A percentile compares a stretch with the other conserved stretches of the same genome.
Conservation (phyloP, 306 rosid genomes). For the Lathyrus oleraceus region DNA sequence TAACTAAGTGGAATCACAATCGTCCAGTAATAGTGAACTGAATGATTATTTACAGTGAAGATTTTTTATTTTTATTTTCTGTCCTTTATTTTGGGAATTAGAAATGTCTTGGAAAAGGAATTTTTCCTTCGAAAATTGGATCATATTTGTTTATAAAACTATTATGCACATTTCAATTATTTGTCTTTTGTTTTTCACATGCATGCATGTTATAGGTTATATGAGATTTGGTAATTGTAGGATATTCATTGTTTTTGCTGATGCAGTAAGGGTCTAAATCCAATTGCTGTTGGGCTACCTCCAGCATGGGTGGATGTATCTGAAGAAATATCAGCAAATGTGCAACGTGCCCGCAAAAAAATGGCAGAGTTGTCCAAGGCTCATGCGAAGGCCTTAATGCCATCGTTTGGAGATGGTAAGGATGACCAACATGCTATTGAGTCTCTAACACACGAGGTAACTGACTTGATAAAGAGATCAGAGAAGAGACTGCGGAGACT, state of each 20-base stretch:
- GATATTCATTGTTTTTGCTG: constrained; percentile 23
- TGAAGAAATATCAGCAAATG: constrained; percentile 85
- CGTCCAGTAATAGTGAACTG: not conserved
- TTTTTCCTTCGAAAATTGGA: constrained; percentile 14
- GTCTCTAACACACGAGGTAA: constrained; percentile 77
- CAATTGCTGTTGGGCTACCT: constrained; percentile 82
- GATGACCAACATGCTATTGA: constrained; percentile 88
- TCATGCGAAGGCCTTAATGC: constrained; percentile 94
- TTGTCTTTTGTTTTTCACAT: constrained; percentile 20
- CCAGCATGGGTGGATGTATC: constrained; percentile 99
- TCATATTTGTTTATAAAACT: not conserved
- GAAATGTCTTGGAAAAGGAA: constrained; percentile 4
- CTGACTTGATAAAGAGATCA: constrained; percentile 76
- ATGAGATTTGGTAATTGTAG: not conserved
- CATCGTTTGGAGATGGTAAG: constrained; percentile 93
- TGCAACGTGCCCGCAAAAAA: constrained; percentile 79
- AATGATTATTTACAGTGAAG: not conserved
- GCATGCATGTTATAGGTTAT: not conserved
- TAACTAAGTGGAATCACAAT: not conserved
- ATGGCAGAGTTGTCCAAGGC: constrained; percentile 89
- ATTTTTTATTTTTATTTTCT: not conserved
- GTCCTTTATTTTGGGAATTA: not conserved
- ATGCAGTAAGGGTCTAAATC: constrained; percentile 71
- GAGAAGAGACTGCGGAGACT: constrained; percentile 79
- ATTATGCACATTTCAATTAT: constrained; percentile 7